These are phyloP conservation scores for Amaranthus palmeri DNA, from an alignment of 148 eudicot genomes.

Conservation along the genomic window DNA sequence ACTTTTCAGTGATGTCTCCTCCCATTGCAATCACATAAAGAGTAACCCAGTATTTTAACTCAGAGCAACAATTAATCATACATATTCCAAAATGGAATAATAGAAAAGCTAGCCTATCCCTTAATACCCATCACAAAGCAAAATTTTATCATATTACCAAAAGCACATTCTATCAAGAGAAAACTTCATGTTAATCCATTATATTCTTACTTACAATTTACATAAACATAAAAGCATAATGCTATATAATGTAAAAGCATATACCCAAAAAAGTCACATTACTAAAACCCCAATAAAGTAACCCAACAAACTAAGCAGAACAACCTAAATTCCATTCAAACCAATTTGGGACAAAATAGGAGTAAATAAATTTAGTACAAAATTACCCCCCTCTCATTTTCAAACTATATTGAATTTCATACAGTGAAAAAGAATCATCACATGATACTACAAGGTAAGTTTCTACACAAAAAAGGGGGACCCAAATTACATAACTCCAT, in stretches of 20 bases:
- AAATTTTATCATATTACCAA: not conserved
- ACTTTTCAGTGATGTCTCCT: not conserved
- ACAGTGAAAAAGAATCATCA: slow-evolving; percentile 7
- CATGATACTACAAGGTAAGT: not conserved
- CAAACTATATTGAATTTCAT: not conserved
- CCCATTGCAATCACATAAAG: not conserved
- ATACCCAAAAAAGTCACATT: slow-evolving; percentile 4
- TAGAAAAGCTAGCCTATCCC: not conserved
- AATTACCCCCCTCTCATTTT: slow-evolving; percentile 8
- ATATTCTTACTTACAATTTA: too few species aligned
- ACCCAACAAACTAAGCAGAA: slow-evolving; percentile 16
- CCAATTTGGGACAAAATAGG: slow-evolving; percentile 9
- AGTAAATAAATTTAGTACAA: slow-evolving; percentile 4
- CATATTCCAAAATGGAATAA: not conserved
- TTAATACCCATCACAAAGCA: slow-evolving; percentile 8
- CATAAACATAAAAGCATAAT: too few species aligned
- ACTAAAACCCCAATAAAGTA: slow-evolving; percentile 10
- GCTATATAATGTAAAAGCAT: not conserved
- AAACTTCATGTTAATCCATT: too few species aligned
- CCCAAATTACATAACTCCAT: slow-evolving; percentile 14
- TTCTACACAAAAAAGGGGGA: slow-evolving; percentile 7
- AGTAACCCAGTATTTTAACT: not conserved
- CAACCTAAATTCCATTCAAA: slow-evolving; percentile 5
- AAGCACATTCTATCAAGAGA: too few species aligned
- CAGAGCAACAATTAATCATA: slow-evolving; percentile 5